Evolutionary conservation across 2,329 filamentous ascomycete genomes (phyloP), one percentile per base, ranked within the genome.

Genomic region (Penicillium capsulatum): DNA sequence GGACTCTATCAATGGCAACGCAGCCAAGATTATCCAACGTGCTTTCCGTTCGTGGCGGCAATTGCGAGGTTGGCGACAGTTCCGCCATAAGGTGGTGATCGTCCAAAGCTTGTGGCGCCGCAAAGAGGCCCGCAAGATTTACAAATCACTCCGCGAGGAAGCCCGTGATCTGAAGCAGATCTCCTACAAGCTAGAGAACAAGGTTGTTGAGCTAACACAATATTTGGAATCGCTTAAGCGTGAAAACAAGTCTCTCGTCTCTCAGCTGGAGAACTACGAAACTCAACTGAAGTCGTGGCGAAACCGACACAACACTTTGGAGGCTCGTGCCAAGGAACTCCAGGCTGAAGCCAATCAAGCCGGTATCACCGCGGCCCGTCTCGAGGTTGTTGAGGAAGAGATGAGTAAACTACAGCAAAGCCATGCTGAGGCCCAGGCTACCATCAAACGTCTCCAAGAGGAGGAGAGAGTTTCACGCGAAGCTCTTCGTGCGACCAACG

Each of bases 171-270:
- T 98, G 65, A 97, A 97, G 76, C 91, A 97, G 68, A 98, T 98
- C 55, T 97, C 92, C 2, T 98, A 98, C 76, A 97, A 95, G 74
- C 74, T 98, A 57, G 92, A 98, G 68, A 97, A 98, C 77, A 98
- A 98, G 80, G 92, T 98, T 48, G 88, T 98, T 48, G 92, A 98
- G 71, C 78, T 98, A 59, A 98, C 92, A 1, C 92, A 98, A 66
- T 87, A 84, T 34, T 70, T 98, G 55, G 90, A 92, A 51, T 83
- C 88, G 7, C 84, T 95, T 77, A 95, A 94, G 73, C 80, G 83
- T 48, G 87, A 95, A 70, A 98, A 98, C 78, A 96, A 94, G 74
- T 79, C 79, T 42, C 76, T 98, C 46, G 75, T 85, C 54, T 83
- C 79, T 24, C 90, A 97, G 66, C 84, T 98, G 34, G 88, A 96